These are phyloP conservation scores for Biscogniauxia mediterranea DNA, from an alignment of 2,329 filamentous ascomycete species.

Conservation along the genomic window DNA sequence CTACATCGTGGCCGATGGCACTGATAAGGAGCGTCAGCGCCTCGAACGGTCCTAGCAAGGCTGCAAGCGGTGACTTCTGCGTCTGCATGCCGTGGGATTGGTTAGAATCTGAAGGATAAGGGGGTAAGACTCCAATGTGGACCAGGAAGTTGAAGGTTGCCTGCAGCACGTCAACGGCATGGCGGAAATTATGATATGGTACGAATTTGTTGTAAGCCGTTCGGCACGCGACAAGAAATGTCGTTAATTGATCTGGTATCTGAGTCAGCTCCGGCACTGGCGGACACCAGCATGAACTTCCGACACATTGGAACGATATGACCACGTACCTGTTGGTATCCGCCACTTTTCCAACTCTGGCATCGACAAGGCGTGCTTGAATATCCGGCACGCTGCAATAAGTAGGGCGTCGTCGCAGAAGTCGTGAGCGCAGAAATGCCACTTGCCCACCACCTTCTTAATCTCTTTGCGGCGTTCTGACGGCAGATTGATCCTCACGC, in stretches of 20 bases:
- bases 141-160: constrained; percentile 89
- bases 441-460: constrained; percentile 68
- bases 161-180: constrained; percentile 94
- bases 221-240: constrained; percentile 83
- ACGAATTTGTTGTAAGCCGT: constrained; percentile 96
- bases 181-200: constrained; percentile 96
- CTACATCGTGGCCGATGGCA: constrained; percentile 97
- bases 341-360: constrained; percentile 79
- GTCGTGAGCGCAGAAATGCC: constrained; percentile 87
- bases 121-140: constrained; percentile 71
- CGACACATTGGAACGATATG: neutral
- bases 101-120: constrained; percentile 52
- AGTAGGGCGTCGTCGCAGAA: constrained; percentile 89
- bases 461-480: constrained; percentile 64
- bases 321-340: constrained; percentile 67
- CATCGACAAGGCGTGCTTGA: constrained; percentile 81
- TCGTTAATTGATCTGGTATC: constrained; percentile 69
- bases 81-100: constrained; percentile 27
- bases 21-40: constrained; percentile 86
- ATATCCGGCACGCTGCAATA: constrained; percentile 80
- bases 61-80: constrained; percentile 64
- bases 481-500: constrained; percentile 66
- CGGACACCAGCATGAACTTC: constrained; percentile 19
- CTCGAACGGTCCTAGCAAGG: constrained; percentile 80
- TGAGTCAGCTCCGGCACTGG: constrained; percentile 38